Evolutionary conservation across 306 rosid species (phyloP), one percentile per base, ranked within the genome.

Genomic region (Pyrus communis): DNA sequence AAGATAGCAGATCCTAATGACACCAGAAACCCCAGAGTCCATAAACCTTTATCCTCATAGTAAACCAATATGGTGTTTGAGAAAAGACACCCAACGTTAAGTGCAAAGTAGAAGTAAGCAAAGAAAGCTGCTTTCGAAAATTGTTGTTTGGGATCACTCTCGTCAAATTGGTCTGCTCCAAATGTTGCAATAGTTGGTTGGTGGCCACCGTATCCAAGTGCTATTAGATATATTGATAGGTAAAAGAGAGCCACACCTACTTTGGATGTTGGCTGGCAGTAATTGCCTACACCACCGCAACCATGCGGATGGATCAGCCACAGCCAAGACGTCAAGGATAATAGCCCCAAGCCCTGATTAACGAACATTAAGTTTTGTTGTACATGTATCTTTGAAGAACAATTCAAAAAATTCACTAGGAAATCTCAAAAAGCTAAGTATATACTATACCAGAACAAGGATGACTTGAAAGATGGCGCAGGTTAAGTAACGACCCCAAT

Each of bases 81-180:
- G 85, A 91, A 79, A 19, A 91, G 88, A 14, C 86, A 87, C 18
- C 96, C 96, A 49, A 87, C 84, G 71, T 88, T 91, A 63, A 91
- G 65, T 27, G 93, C 87, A 19, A 91, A 65, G 70, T 91, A 91
- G 80, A 88, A 90, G 72, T 83, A 88, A 72, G 87, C 77, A 30
- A 88, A 90, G 82, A 88, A 90, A 3, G 87, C 83, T 33, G 81
- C 83, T 54, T 84, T 91, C 12, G 91, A 87, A 59, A 60, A 54
- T 64, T 84, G 51, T n/a, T 88, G 86, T 62, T 82, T 75, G 2
- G 88, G 78, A 74, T 90, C 77, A 5, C 63, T 81, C 51, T 85
- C 91, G 17, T 88, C 91, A 43, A 87, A 91, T 40, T 88, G 96
- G 73, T 88, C 93, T 13, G 93, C 86, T 15, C 93, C 96, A 57